These are phyloP conservation scores for Termitomyces sp. DNA, from an alignment of 768 basidiomycete genomes.

Conservation along the genomic window DNA sequence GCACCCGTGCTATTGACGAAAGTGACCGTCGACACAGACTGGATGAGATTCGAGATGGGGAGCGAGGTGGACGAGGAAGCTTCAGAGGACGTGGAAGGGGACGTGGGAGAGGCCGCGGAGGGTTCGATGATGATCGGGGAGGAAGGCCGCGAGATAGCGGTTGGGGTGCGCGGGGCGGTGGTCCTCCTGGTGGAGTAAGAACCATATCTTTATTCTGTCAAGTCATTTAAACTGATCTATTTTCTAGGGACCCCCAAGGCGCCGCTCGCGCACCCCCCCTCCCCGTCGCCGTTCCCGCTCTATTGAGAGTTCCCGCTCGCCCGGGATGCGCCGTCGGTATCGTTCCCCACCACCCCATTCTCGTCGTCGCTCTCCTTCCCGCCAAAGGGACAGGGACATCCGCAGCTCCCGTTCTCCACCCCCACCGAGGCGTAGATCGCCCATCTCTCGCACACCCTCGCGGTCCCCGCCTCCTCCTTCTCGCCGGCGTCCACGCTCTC, in stretches of 20 bases:
- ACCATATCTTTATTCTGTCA: slow-evolving; percentile 8
- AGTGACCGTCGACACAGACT: slow-evolving; percentile 63
- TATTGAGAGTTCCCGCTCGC: slow-evolving; percentile 33
- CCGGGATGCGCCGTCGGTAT: slow-evolving; percentile 27
- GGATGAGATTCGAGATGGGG: slow-evolving; percentile 65
- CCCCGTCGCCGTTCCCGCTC: slow-evolving; percentile 42
- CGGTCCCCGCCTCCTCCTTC: slow-evolving; percentile 30
- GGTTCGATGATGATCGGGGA: slow-evolving; percentile 41
- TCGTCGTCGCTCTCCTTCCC: slow-evolving; percentile 36
- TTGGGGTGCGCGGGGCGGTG: slow-evolving; percentile 66
- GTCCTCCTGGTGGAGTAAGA: slow-evolving; percentile 30
- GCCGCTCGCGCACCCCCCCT: slow-evolving; percentile 43
- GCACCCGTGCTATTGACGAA: slow-evolving; percentile 63
- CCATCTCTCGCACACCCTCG: slow-evolving; percentile 42
- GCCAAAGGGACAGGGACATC: slow-evolving; percentile 15
- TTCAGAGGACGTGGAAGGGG: slow-evolving; percentile 54
- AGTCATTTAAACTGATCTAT: slow-evolving; percentile 4
- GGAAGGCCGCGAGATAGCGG: slow-evolving; percentile 59
- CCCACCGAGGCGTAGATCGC: slow-evolving; percentile 25
- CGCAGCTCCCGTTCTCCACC: slow-evolving; percentile 36
- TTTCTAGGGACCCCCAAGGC: slow-evolving; percentile 33
- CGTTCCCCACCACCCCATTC: slow-evolving; percentile 33
- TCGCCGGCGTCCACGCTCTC: slow-evolving; percentile 36
- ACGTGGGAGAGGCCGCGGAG: slow-evolving; percentile 44
- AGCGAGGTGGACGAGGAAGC: slow-evolving; percentile 44